Conservation (phyloP, 495 filamentous ascomycete genomes). For the Hyaloscypha hepaticicola region DNA sequence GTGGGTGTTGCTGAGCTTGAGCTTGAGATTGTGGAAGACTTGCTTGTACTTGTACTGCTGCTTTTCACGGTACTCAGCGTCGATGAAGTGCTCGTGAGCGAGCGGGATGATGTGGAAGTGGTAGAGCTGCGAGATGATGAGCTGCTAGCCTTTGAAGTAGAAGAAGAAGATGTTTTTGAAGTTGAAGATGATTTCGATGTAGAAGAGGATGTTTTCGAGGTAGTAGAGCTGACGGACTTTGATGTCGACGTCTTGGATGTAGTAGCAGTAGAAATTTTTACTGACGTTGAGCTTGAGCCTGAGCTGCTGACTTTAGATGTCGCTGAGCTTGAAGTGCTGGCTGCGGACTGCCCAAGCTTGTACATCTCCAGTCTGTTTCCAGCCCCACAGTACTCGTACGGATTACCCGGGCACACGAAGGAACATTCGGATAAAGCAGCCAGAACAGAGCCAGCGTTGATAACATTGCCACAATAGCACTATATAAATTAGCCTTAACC, state of each 20-base stretch:
- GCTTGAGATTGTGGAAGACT: constrained; percentile 8
- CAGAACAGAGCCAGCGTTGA: constrained; percentile 27
- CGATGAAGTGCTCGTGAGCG: neutral
- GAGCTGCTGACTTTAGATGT: neutral
- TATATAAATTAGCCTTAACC: neutral
- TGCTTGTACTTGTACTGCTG: constrained; percentile 6
- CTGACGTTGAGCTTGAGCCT: constrained; percentile 6
- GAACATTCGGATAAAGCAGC: constrained; percentile 46
- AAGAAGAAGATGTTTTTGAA: neutral
- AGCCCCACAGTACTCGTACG: constrained; percentile 40
- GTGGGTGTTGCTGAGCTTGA: constrained; percentile 17
- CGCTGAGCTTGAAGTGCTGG: too few species aligned
- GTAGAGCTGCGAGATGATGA: neutral
- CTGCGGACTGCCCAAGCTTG: too few species aligned
- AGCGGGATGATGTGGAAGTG: neutral
- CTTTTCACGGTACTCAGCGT: constrained; percentile 32
- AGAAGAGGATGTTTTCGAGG: constrained; percentile 12
- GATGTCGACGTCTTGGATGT: constrained; percentile 4
- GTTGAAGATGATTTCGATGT: neutral
- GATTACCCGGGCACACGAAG: constrained; percentile 48
- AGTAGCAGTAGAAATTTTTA: constrained; percentile 1
- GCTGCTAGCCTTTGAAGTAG: neutral
- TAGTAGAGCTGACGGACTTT: constrained; percentile 25
- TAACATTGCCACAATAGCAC: neutral
- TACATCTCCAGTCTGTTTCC: constrained; percentile 38